Base-by-base conservation (phyloP, 2,329 filamentous ascomycete genomes). In the Aspergillus ustus region DNA sequence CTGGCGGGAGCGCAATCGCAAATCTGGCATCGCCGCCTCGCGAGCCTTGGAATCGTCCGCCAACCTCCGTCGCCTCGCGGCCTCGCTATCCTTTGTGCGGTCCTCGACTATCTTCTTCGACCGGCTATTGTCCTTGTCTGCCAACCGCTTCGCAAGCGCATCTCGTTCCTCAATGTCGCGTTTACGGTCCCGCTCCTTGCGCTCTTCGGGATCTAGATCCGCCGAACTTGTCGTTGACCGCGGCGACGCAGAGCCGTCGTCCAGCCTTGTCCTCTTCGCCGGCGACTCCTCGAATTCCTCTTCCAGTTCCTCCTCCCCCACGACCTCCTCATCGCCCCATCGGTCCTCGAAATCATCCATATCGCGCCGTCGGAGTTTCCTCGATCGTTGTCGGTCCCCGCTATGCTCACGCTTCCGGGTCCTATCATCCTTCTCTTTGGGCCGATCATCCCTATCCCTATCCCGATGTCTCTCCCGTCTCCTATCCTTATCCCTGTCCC, bases 1-100 rank as follows among this genome's bases (percentile, higher is more conserved):
- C 73, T 97, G 93, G 63, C 95, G 87, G 3, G 93, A 96, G 34
- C 92, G 87, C 71, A 95, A 83, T 46, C 95, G 86, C 19, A 97
- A 78, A 63, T 96, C 93, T 2, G 89, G 88, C 74, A 97, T 84
- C n/a, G 90, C 90, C 8, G 88, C 88, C 64, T 83, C 84, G 60
- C 90, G 84, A 7, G 89, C 86, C 43, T 85, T 84, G 4, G 88
- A 83, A 73, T 93, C 88, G 63, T 90, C 88, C 11, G 87, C 88
- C 61, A 91, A 75, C 1, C 84, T 83, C 63, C 88, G 81, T 52
- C 89, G 81, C 64, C 88, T 83, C 1, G 85, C 85, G 8, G 86
- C 82, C 17, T 85, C 84, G 51, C 85, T 82, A 61, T 87, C 81
- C 63, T 82, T 83, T 6, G 82, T 86, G 34, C 84, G 79, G 69